Evolutionary conservation across 2,329 filamentous ascomycete genomes (phyloP), one percentile per base, ranked within the genome.

Genomic region (Xylaria sp.): DNA sequence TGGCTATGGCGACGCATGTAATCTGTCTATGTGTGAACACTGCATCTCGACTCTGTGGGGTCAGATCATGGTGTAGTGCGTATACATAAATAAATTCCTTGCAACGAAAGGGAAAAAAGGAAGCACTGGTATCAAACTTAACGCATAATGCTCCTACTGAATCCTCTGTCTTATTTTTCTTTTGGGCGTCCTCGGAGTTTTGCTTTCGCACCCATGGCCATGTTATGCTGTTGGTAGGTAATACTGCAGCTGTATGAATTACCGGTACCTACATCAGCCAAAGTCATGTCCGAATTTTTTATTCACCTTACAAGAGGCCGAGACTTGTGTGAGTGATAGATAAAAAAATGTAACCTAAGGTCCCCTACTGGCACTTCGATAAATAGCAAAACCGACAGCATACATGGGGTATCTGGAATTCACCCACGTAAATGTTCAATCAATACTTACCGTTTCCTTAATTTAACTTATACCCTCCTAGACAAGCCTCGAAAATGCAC

Each of bases 141-240:
- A 57, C 20, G 55, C 61, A 67, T 67, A 43, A 60, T n/a, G 28
- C 36, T 59, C 54, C 55, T 20, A 48, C 51, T 48, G 55, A 67
- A 67, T 67, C 65, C 55, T 63, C 59, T 56, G 60, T 64, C 60
- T 67, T 55, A 55, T 41, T 25, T 64, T 55, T 54, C 55, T 63
- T 59, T 56, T 62, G 15, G 15, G n/a, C 39, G 36, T 48, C 51
- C 13, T 31, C 46, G 20, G 25, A 46, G 46, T 33, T 41, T 57
- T 36, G 23, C 52, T 13, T 2, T 39, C 36, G 9, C 36, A 9
- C 41, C 33, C 36, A 20, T n/a, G 12, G 36, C 39, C 36, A 59
- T 59, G 25, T 48, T 31, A 54, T 58, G 43, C n/a, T 25, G 33
- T 36, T 28, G 25, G 15, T 46, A n/a, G 12, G 46, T 57, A 18